These are phyloP conservation scores for Ogataea degrootiae DNA, from an alignment of 805 yeast genomes.

Conservation along the genomic window DNA sequence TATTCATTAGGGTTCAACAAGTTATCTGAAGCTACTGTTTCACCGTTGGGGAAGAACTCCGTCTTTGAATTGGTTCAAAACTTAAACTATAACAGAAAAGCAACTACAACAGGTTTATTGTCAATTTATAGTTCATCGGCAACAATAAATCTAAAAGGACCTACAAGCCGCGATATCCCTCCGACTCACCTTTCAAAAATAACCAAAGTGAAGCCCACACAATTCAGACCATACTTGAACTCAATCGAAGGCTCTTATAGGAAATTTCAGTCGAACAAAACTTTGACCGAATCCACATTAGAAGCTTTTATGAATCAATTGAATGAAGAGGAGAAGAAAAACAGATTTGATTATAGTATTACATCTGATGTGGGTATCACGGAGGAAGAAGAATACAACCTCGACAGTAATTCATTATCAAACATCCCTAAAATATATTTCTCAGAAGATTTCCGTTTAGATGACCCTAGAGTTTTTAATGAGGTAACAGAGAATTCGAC, in stretches of 20 bases:
- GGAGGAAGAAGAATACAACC: constrained; percentile 20
- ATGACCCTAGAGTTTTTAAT: constrained; percentile 81
- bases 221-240: constrained; percentile 40
- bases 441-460: constrained; percentile 66
- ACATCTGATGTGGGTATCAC: constrained; percentile 6
- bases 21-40: constrained; percentile 34
- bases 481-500: constrained; percentile 62
- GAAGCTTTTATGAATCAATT: constrained; percentile 30
- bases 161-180: constrained; percentile 82
- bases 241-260: constrained; percentile 42
- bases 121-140: constrained; percentile 32
- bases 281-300: constrained; percentile 39
- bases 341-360: constrained; percentile 4
- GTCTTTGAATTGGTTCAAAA: constrained; percentile 71
- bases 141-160: constrained; percentile 50
- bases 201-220: constrained; percentile 38
- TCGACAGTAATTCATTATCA: constrained; percentile 28
- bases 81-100: constrained; percentile 36
- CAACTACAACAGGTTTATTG: constrained; percentile 27
- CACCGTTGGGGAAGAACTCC: constrained; percentile 69
- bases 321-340: constrained; percentile 19
- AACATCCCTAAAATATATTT: constrained; percentile 69
- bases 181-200: constrained; percentile 62
- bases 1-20: constrained; percentile 36
- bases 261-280: constrained; percentile 38